Base-by-base conservation (phyloP, 1,139 yeast species). In the Zhuliangozyma parablackwelliae region DNA sequence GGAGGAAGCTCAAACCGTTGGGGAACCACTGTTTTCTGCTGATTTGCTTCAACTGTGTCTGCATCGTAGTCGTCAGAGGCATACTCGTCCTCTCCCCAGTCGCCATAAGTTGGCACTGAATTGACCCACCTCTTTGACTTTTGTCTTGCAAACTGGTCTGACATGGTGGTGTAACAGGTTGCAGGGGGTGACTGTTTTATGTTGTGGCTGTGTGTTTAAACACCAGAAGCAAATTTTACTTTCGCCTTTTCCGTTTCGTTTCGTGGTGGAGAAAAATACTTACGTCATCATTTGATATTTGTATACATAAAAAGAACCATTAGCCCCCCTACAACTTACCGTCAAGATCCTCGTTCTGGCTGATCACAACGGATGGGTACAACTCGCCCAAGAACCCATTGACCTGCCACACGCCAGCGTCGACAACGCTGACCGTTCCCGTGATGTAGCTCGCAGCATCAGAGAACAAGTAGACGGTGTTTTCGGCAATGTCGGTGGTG, bases 371-470 rank as follows among this genome's bases (percentile, higher is more conserved):
- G 4, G 43, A 43, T 0, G 75, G 75, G 43, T 69, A 69, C 41
- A 66, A 49, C 35, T 58, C 59, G 27, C 60, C 61, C 46, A 54
- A 48, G 29, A 38, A 24, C 48, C 43, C 32, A 9, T 53, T 72
- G 52, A 78, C 65, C 54, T 88, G 95, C 96, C 97, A 89, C 39
- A 76, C 72, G 2, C 82, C 97, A 37, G 97, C 97, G 59, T 90
- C 98, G 10, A 90, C 96, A 10, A 88, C 83, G 32, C 78, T 69
- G 21, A 82, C 66, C 3, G 88, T 79, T 11, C 97, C 97, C 10
- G 84, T 80, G 28, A 90, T 73, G 56, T 81, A 90, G 11, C 69
- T 53, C 5, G 92, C 87, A 5, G 96, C 95, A 2, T 83, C 82
- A 26, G 95, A 84, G 53, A 90, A 84, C 48, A 90, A 65, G 56